Percentiles rank a stretch among this genome's conserved stretches.
phyloP scores from a whole-genome alignment of 2,329 filamentous ascomycete species.

The Beauveria sp. region DNA sequence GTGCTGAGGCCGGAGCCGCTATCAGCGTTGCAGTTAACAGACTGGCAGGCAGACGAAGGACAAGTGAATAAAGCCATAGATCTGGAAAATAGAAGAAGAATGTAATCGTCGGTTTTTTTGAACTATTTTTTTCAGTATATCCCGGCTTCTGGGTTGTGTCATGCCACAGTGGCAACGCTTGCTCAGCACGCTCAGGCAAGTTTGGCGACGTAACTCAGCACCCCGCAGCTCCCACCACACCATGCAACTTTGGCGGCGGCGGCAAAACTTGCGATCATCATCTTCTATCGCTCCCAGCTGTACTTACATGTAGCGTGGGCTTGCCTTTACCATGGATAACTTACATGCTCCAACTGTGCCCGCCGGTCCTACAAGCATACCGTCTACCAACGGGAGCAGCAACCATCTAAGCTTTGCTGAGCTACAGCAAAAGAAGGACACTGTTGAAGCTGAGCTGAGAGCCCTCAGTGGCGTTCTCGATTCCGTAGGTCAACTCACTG shows the following conservation, averaged over 20 bases:
- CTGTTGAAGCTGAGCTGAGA: slow-evolving; percentile 77
- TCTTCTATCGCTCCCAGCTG: not conserved
- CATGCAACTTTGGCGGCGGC: not conserved
- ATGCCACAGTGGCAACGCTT: not conserved
- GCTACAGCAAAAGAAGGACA: slow-evolving; percentile 77
- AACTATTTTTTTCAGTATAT: not conserved
- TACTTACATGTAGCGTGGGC: not conserved
- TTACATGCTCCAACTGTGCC: slow-evolving; percentile 53
- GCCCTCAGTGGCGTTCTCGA: slow-evolving; percentile 81
- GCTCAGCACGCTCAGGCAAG: not conserved
- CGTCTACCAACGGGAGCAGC: slow-evolving; percentile 52
- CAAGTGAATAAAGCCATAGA: not conserved
- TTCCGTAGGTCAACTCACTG: slow-evolving; percentile 52
- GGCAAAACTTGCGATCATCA: not conserved
- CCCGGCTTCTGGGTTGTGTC: not conserved
- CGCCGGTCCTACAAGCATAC: slow-evolving; percentile 66
- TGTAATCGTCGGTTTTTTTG: not conserved
- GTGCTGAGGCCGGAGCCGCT: not conserved
- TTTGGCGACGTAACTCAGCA: slow-evolving; percentile 2
- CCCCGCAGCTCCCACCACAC: slow-evolving; percentile 1
- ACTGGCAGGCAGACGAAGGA: not conserved
- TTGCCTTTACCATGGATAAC: slow-evolving; percentile 38
- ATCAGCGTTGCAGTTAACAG: not conserved
- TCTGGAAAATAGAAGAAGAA: not conserved
- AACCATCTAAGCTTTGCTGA: slow-evolving; percentile 64